Percentiles rank a stretch among this genome's conserved stretches.
phyloP scores from a whole-genome alignment of 208 protist species.

The Trypanosoma vivax region DNA sequence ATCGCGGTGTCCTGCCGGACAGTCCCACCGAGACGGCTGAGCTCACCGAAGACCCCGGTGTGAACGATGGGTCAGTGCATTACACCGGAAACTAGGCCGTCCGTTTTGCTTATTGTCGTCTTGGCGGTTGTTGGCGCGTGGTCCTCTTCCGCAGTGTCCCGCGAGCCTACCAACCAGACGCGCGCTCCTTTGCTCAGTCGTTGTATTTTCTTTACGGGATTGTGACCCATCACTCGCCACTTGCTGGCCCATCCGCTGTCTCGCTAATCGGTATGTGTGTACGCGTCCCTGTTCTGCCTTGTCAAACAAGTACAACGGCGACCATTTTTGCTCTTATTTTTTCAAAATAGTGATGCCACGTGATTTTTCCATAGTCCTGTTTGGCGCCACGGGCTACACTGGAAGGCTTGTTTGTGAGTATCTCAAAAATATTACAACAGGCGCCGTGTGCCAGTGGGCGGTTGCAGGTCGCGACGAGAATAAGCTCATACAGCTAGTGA shows the following conservation, averaged over 20 bases:
- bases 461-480: conserved; percentile 71
- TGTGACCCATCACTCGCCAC: too few species aligned
- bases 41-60: conserved; percentile 4
- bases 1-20: conserved; percentile 81
- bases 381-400: conserved; percentile 86
- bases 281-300: too few species aligned
- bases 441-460: conserved; percentile 34
- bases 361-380: conserved; percentile 26
- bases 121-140: too few species aligned
- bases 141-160: too few species aligned
- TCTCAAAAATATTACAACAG: conserved; percentile 25
- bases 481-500: conserved; percentile 48
- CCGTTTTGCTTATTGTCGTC: neutral
- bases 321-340: too few species aligned
- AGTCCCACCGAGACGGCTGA: conserved; percentile 42
- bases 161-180: too few species aligned
- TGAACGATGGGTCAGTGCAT: conserved; percentile 40
- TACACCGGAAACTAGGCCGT: conserved; percentile 10
- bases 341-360: conserved; percentile 4
- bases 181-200: too few species aligned
- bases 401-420: conserved; percentile 67
- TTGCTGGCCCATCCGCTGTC: too few species aligned
- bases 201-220: too few species aligned
- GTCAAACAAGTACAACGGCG: too few species aligned
- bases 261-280: too few species aligned